Evolutionary conservation across 768 basidiomycete genomes (phyloP), one percentile per base, ranked within the genome.

Genomic region (Trichaptum fuscoviolaceum): DNA sequence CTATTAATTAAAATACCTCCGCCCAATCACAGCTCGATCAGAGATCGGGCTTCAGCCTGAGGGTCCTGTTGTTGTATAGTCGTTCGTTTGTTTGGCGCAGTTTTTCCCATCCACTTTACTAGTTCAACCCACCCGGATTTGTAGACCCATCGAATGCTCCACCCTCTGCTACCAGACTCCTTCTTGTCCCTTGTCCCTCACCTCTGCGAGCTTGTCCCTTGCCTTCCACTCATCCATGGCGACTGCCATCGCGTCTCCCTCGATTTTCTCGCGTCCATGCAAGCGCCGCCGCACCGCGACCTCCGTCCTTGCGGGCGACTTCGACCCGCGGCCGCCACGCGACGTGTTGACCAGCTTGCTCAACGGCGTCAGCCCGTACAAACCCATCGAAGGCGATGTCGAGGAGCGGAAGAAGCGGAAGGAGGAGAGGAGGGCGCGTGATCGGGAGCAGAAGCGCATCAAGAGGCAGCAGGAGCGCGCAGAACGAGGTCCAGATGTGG

Each of bases 341-440:
- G 91, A 93, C 77, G 90, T 89, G 69, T 81, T 93, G 69, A 93
- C 92, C 17, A 90, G 88, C 75, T 75, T 92, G 63, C 79, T 93
- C 72, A 92, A 92, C 72, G 90, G 91, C 63, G 88, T 92, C 34
- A 83, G 82, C 0, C 84, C 84, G 7, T 88, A 91, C 75, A 82
- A 84, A 67, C 82, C 77, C 18, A 83, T 87, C 27, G 89, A 90
- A 77, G 83, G 80, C 66, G 84, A 86, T 34, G 87, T 88, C 68
- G 84, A 85, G 73, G 71, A 78, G 58, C 81, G 83, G 70, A 81
- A 83, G 74, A 82, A 77, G 68, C 83, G 80, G 76, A 88, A 83
- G 75, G 80, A 79, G 66, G 86, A 78, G 61, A 82, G 77, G 75
- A 81, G 77, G 73, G 83, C 86, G 72, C 81, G 83, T 62, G 84